These are phyloP conservation scores for Blastomyces parvus DNA, from an alignment of 2,329 filamentous ascomycete genomes.

Conservation along the genomic window DNA sequence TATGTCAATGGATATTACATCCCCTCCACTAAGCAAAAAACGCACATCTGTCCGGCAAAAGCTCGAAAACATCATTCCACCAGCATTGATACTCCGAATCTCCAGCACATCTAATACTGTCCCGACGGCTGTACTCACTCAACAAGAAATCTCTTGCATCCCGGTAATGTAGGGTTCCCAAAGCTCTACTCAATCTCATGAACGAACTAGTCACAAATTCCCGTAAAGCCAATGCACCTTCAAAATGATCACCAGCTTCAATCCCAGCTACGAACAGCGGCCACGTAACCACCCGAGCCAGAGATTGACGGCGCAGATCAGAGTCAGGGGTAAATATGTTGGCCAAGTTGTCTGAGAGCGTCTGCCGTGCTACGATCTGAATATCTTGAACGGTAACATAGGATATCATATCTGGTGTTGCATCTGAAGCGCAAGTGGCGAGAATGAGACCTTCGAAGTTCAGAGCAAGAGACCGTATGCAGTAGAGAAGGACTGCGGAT, in stretches of 20 bases:
- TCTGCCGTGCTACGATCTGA: conserved; percentile 13
- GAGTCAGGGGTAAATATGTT: conserved; percentile 5
- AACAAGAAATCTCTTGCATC: conserved; percentile 12
- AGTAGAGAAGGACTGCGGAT: conserved; percentile 14
- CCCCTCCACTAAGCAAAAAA: conserved; percentile 9
- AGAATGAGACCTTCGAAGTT: conserved; percentile 13
- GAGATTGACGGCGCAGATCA: conserved; percentile 5
- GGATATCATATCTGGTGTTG: conserved; percentile 2
- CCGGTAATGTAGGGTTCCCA: conserved; percentile 13
- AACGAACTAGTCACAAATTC: conserved; percentile 7
- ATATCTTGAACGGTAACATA: conserved; percentile 13
- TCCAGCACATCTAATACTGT: neutral
- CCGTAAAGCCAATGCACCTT: conserved; percentile 4
- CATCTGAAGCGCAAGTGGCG: neutral
- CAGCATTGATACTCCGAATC: conserved; percentile 4
- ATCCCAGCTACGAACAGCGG: conserved; percentile 16
- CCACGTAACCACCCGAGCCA: conserved; percentile 15
- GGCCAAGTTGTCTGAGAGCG: conserved; percentile 10
- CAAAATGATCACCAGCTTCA: conserved; percentile 12
- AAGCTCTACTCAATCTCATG: conserved; percentile 8
- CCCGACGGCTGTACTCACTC: conserved; percentile 8
- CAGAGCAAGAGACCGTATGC: conserved; percentile 13
- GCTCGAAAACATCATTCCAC: conserved; percentile 15
- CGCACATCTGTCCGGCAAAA: conserved; percentile 8
- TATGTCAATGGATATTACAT: neutral